Evolutionary conservation across 208 protist genomes (phyloP).

Genomic region (Crithidia thermophila): DNA sequence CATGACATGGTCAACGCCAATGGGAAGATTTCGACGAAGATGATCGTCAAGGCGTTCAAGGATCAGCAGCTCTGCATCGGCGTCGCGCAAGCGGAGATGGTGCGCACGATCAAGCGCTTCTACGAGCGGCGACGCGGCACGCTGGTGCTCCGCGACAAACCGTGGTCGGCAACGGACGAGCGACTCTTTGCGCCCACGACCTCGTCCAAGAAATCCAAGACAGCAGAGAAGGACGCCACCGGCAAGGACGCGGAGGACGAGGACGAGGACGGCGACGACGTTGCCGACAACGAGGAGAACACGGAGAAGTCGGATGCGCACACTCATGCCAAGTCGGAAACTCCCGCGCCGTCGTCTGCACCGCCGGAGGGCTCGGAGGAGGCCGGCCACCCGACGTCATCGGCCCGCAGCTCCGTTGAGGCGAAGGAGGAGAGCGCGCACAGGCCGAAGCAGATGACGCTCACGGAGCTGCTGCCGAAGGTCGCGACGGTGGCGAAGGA

Average conservation of each 20-base stretch:
- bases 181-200: slow-evolving; percentile 50
- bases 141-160: slow-evolving; percentile 53
- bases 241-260: not conserved
- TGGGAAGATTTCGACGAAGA: slow-evolving; percentile 45
- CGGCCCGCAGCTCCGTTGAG: slow-evolving; percentile 7
- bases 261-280: slow-evolving; percentile 8
- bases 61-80: slow-evolving; percentile 68
- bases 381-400: not conserved
- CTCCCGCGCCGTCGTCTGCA: not conserved
- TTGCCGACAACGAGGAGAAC: slow-evolving; percentile 1
- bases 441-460: slow-evolving; percentile 26
- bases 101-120: slow-evolving; percentile 71
- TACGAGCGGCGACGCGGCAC: slow-evolving; percentile 72
- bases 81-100: slow-evolving; percentile 66
- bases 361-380: not conserved
- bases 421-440: slow-evolving; percentile 19
- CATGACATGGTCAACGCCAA: slow-evolving; percentile 64
- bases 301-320: not conserved
- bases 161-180: slow-evolving; percentile 74
- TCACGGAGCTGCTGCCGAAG: slow-evolving; percentile 19
- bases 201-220: slow-evolving; percentile 21
- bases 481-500: not conserved
- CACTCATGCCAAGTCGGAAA: not conserved
- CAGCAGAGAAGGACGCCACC: not conserved
- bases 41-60: slow-evolving; percentile 52